These are phyloP conservation scores for Cyclostephanos invisitatus DNA, from an alignment of 108 stramenopile genomes.

Conservation along the genomic window DNA sequence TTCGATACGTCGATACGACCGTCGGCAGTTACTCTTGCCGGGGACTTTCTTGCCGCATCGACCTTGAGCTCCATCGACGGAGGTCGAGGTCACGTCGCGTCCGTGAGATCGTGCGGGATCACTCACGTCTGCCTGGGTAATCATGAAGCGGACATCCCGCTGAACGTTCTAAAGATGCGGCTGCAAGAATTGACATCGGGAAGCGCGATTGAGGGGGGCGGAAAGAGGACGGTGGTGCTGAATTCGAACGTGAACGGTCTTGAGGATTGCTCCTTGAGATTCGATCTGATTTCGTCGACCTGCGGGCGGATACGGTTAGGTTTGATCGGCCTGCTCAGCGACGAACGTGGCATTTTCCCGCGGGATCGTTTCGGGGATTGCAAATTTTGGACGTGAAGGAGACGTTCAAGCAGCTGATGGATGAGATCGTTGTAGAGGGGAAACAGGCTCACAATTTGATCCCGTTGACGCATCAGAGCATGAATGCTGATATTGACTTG, in stretches of 20 bases:
- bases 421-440: constrained; percentile 17
- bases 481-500: constrained; percentile 58
- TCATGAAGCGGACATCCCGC: constrained; percentile 74
- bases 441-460: constrained; percentile 41
- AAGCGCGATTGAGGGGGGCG: constrained; percentile 5
- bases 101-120: constrained; percentile 58
- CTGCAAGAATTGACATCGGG: constrained; percentile 39
- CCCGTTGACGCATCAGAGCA: constrained; percentile 72
- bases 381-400: constrained; percentile 55
- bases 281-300: constrained; percentile 35
- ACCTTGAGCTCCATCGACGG: constrained; percentile 68
- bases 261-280: constrained; percentile 31
- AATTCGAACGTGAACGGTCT: constrained; percentile 66
- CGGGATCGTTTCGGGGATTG: constrained; percentile 67
- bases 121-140: constrained; percentile 79
- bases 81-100: constrained; percentile 64
- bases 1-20: constrained; percentile 3
- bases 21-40: constrained; percentile 59
- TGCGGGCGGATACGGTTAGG: constrained; percentile 51
- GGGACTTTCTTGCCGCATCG: constrained; percentile 75
- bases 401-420: constrained; percentile 33
- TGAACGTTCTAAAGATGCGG: constrained; percentile 48
- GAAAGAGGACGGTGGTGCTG: constrained; percentile 42
- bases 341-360: constrained; percentile 71
- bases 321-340: constrained; percentile 72